Evolutionary conservation across 768 basidiomycete genomes (phyloP).

Genomic region (Rubroboletus satanas): DNA sequence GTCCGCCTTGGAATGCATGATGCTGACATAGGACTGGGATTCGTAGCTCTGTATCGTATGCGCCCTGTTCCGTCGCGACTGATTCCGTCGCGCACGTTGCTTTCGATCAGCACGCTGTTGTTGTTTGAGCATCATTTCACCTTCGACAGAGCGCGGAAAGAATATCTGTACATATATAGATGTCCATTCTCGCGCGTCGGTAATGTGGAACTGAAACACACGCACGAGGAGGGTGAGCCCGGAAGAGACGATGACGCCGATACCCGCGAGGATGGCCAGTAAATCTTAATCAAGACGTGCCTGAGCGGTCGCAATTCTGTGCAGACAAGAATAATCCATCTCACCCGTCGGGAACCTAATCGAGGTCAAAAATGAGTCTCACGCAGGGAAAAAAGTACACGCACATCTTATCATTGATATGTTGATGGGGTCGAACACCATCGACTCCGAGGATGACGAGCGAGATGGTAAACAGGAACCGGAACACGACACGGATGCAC

Average conservation of each 20-base stretch:
- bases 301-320: not conserved
- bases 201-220: not conserved
- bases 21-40: constrained; percentile 12
- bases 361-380: not conserved
- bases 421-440: constrained; percentile 57
- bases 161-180: constrained; percentile 55
- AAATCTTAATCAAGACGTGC: constrained; percentile 41
- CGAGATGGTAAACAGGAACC: constrained; percentile 67
- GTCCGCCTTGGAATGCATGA: constrained; percentile 3
- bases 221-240: constrained; percentile 68
- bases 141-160: constrained; percentile 74
- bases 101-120: constrained; percentile 30
- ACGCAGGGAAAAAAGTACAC: not conserved
- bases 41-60: not conserved
- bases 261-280: constrained; percentile 50
- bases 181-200: not conserved
- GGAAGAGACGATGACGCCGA: constrained; percentile 66
- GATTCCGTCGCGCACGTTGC: constrained; percentile 17
- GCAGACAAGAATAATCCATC: not conserved
- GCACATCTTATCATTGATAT: constrained; percentile 61
- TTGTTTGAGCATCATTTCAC: constrained; percentile 55
- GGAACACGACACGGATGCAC: constrained; percentile 69
- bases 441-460: constrained; percentile 65
- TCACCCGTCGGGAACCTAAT: constrained; percentile 28
- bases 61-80: not conserved